phyloP scores from a whole-genome alignment of 2,329 filamentous ascomycete species.

The Alternaria viburni region DNA sequence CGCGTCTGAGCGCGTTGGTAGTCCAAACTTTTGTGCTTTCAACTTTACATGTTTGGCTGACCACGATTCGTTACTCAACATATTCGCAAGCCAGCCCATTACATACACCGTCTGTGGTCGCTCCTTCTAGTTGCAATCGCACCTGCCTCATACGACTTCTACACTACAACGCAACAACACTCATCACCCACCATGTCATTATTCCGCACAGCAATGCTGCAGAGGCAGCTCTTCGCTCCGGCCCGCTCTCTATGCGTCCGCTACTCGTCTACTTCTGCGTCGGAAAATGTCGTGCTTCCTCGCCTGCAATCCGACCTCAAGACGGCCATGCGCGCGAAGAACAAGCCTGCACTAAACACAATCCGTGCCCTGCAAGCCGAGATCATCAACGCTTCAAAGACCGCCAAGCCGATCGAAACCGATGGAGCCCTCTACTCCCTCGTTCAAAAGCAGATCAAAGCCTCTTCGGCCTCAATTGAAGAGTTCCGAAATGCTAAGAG shows the following conservation, averaged over 20 bases:
- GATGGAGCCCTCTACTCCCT: slow-evolving; percentile 73
- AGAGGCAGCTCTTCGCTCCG: slow-evolving; percentile 18
- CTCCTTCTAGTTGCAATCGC: neutral
- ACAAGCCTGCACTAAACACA: slow-evolving; percentile 67
- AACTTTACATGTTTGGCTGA: neutral
- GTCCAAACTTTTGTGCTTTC: slow-evolving; percentile 16
- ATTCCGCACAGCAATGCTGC: slow-evolving; percentile 27
- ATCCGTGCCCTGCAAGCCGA: slow-evolving; percentile 72
- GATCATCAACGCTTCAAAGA: slow-evolving; percentile 78
- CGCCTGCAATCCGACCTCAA: slow-evolving; percentile 57
- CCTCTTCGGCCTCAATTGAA: slow-evolving; percentile 63
- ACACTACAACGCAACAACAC: neutral
- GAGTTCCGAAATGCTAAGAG: slow-evolving; percentile 71
- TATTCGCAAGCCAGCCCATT: neutral
- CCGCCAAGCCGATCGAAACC: slow-evolving; percentile 69
- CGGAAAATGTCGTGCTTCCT: slow-evolving; percentile 44
- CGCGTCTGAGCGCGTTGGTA: slow-evolving; percentile 24
- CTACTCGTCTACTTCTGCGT: slow-evolving; percentile 23
- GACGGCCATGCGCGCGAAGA: slow-evolving; percentile 56
- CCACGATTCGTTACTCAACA: neutral
- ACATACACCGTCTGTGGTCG: neutral
- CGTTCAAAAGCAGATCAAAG: slow-evolving; percentile 68
- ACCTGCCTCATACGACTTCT: neutral
- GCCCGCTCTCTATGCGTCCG: slow-evolving; percentile 26
- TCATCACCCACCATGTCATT: slow-evolving; percentile 31